A percentile compares a stretch with the other conserved stretches of the same genome.
Conservation (phyloP, 768 basidiomycete species). For the Pisolithus albus region DNA sequence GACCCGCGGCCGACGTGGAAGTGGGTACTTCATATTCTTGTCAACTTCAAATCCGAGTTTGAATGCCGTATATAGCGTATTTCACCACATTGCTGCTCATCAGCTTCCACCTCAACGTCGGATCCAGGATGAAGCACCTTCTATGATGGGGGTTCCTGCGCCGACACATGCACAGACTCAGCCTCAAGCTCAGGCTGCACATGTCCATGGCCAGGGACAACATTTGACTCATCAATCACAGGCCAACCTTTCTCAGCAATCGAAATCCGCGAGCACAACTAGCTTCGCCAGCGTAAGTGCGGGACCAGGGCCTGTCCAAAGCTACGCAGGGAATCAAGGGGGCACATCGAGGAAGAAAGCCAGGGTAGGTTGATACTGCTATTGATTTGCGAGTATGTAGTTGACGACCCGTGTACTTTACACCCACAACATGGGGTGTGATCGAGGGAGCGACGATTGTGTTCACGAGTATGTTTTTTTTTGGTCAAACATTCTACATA, state of each 20-base stretch:
- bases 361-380: conserved; percentile 36
- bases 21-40: conserved; percentile 40
- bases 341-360: conserved; percentile 53
- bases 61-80: conserved; percentile 47
- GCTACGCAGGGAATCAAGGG: conserved; percentile 26
- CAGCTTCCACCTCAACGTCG: conserved; percentile 81
- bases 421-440: too few species aligned
- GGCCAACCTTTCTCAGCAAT: conserved; percentile 20
- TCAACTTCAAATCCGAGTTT: not conserved
- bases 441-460: too few species aligned
- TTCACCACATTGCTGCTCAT: conserved; percentile 53
- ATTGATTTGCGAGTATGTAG: too few species aligned
- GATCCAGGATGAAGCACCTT: conserved; percentile 89
- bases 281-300: conserved; percentile 61
- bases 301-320: conserved; percentile 35
- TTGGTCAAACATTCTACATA: too few species aligned
- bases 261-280: conserved; percentile 52
- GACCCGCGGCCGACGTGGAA: conserved; percentile 82
- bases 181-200: conserved; percentile 38
- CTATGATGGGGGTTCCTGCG: conserved; percentile 65
- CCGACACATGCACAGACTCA: conserved; percentile 39
- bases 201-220: conserved; percentile 42
- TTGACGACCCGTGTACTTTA: too few species aligned
- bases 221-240: conserved; percentile 24
- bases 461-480: too few species aligned